A percentile compares a stretch with the other conserved stretches of the same genome.
These are phyloP conservation scores for Hymenochaete sp. DNA, from an alignment of 1,284 basidiomycete species.

Conservation along the genomic window DNA sequence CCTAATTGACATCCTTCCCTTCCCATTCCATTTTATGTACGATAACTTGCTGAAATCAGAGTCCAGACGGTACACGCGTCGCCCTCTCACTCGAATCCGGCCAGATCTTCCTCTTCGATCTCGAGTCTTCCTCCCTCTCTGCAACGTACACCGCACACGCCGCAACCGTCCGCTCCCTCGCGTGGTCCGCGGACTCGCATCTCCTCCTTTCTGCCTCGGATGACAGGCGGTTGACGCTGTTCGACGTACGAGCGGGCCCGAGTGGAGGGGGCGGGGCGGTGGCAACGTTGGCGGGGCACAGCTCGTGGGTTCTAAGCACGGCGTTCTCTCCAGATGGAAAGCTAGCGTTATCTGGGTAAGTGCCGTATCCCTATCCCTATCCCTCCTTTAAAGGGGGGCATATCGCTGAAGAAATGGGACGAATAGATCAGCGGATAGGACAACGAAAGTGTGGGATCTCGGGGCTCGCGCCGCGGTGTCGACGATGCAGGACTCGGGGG, in stretches of 20 bases:
- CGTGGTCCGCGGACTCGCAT: conserved; percentile 74
- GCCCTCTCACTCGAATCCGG: conserved; percentile 75
- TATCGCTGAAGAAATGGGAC: background rate
- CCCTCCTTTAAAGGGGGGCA: background rate
- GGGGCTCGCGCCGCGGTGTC: conserved; percentile 68
- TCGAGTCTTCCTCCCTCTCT: conserved; percentile 52
- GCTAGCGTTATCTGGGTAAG: conserved; percentile 72
- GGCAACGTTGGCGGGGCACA: conserved; percentile 74
- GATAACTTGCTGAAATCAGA: conserved; percentile 39
- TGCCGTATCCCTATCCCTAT: conserved; percentile 15
- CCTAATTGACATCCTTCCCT: conserved; percentile 16
- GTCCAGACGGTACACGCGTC: conserved; percentile 72
- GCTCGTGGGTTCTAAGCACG: conserved; percentile 77
- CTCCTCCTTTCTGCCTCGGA: conserved; percentile 79
- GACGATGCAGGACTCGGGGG: conserved; percentile 67
- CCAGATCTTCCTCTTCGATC: conserved; percentile 74
- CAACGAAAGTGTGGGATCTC: conserved; percentile 84
- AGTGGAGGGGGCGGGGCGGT: conserved; percentile 65
- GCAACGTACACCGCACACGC: conserved; percentile 77
- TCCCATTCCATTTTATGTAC: background rate
- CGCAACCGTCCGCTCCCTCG: conserved; percentile 72
- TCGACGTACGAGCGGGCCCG: conserved; percentile 62
- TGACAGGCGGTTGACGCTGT: conserved; percentile 78
- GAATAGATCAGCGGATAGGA: conserved; percentile 71
- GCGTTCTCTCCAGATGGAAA: conserved; percentile 74